phyloP scores from a whole-genome alignment of 345 rosid species.

The Kandelia obovata region DNA sequence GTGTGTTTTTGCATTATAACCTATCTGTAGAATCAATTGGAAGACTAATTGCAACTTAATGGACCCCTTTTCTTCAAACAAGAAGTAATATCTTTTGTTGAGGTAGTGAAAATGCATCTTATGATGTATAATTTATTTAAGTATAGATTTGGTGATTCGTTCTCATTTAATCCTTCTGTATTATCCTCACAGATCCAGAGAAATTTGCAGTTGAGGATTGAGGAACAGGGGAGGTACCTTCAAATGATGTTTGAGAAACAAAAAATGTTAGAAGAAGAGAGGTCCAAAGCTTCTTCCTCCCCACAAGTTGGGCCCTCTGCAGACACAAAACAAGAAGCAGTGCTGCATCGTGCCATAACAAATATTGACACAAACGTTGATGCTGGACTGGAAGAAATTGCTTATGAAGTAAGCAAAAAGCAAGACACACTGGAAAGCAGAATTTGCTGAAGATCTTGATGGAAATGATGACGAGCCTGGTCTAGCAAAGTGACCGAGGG shows the following conservation, averaged over 20 bases:
- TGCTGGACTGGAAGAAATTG: slow-evolving; percentile 9
- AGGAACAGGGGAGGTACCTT: slow-evolving; percentile 76
- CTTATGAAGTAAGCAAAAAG: slow-evolving; percentile 13
- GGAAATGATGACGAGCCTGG: slow-evolving; percentile 4
- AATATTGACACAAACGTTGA: neutral
- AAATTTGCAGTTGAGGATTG: slow-evolving; percentile 66
- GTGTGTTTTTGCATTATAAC: too few species aligned
- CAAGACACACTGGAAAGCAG: slow-evolving; percentile 11
- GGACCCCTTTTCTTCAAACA: too few species aligned
- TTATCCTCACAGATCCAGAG: slow-evolving; percentile 64
- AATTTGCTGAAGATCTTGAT: neutral
- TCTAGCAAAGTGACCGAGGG: slow-evolving; percentile 35
- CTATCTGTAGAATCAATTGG: too few species aligned
- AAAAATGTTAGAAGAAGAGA: slow-evolving; percentile 38
- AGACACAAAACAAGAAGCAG: slow-evolving; percentile 22
- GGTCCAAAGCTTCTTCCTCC: slow-evolving; percentile 31
- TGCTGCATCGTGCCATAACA: slow-evolving; percentile 8
- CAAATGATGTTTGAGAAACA: slow-evolving; percentile 62
- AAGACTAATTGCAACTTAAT: too few species aligned
- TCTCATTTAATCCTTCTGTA: neutral
- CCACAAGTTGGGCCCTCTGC: slow-evolving; percentile 20
- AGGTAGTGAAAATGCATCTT: neutral
- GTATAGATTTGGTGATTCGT: neutral
- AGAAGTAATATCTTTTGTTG: neutral
- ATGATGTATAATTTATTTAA: neutral